Evolutionary conservation across 1,139 yeast species (phyloP).

Genomic region (Geotrichum aggregatum): DNA sequence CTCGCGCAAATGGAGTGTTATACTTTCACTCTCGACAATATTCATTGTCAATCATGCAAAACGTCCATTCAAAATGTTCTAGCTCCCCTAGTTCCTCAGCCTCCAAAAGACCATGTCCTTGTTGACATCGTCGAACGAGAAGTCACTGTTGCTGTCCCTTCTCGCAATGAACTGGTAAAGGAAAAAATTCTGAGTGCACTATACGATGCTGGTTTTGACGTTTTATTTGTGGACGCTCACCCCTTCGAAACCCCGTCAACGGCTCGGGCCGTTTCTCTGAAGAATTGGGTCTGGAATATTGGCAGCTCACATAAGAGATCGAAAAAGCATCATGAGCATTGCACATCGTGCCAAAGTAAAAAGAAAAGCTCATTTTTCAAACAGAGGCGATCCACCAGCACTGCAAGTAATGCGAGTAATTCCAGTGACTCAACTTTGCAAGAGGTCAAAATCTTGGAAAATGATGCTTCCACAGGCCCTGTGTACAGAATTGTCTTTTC

Average conservation of each 20-base stretch:
- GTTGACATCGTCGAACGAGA: constrained; percentile 12
- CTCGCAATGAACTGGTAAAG: constrained; percentile 1
- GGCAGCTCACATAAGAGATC: constrained; percentile 24
- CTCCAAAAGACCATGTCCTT: constrained; percentile 5
- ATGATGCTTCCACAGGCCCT: constrained; percentile 23
- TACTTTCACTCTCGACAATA: constrained; percentile 16
- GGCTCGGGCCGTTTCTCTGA: background rate
- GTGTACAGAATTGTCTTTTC: constrained; percentile 50
- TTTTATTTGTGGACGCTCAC: constrained; percentile 27
- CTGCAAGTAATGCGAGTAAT: constrained; percentile 14
- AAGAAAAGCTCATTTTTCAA: background rate
- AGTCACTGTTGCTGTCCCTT: constrained; percentile 13
- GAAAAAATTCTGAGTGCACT: constrained; percentile 6
- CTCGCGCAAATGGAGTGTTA: constrained; percentile 16
- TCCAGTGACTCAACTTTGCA: constrained; percentile 16
- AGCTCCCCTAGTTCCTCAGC: constrained; percentile 5
- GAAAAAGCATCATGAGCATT: constrained; percentile 39
- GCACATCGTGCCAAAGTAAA: constrained; percentile 38
- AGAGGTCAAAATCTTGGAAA: constrained; percentile 21
- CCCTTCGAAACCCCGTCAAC: constrained; percentile 5
- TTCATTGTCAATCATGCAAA: constrained; percentile 20
- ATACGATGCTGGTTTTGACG: constrained; percentile 34
- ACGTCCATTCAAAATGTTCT: constrained; percentile 12
- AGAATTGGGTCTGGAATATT: constrained; percentile 24
- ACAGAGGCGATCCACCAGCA: background rate